Conservation (phyloP, 805 yeast species). For the Suhomyces vadensis region DNA sequence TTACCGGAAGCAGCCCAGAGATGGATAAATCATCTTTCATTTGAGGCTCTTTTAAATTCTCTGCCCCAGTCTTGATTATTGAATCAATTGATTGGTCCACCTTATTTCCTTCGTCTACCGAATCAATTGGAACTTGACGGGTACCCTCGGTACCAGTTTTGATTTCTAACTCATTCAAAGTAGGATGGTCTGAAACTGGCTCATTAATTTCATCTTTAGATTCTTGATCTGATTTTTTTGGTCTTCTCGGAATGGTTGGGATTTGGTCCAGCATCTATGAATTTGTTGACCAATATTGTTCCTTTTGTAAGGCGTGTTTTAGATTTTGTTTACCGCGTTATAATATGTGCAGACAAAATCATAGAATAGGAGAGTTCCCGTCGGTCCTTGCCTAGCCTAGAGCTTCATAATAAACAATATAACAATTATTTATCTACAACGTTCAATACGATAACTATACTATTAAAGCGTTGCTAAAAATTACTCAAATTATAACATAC, state of each 20-base stretch:
- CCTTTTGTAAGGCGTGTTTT: no score
- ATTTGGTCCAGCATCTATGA: constrained; percentile 2
- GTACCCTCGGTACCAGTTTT: no score
- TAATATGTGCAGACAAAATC: neutral
- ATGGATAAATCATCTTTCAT: neutral
- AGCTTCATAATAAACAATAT: no score
- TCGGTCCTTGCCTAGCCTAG: no score
- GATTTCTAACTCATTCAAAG: neutral
- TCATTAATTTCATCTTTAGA: neutral
- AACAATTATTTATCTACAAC: no score
- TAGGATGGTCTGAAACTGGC: neutral
- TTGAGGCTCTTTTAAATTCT: neutral
- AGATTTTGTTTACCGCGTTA: constrained; percentile 2
- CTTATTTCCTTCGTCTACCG: no score
- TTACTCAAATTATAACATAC: no score
- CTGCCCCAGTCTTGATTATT: neutral
- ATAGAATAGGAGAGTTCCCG: neutral
- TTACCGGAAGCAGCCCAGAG: neutral
- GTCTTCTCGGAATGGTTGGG: constrained; percentile 33
- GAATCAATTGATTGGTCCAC: no score
- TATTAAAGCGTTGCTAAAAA: neutral
- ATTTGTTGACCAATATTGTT: neutral
- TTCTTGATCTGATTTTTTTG: constrained; percentile 13
- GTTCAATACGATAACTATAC: neutral
- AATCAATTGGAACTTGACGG: no score